These are phyloP conservation scores for Plasmodium vivax DNA, from an alignment of 169 alveolate genomes.

Conservation along the genomic window DNA sequence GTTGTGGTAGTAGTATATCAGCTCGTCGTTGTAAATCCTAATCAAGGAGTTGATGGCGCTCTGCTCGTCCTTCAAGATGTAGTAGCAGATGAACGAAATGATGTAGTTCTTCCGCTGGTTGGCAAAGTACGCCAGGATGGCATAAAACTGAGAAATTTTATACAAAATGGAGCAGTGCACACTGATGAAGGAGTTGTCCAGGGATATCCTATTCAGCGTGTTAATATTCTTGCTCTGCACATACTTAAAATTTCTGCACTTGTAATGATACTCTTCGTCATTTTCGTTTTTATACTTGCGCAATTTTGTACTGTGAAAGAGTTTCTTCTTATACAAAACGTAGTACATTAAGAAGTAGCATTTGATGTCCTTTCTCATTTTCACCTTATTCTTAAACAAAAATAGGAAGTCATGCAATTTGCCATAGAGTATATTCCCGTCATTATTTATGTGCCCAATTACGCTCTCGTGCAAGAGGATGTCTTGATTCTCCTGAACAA, in stretches of 20 bases:
- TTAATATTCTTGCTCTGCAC: constrained; percentile 48
- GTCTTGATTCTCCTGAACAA: constrained; percentile 71
- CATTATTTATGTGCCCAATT: constrained; percentile 72
- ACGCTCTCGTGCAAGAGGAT: constrained; percentile 44
- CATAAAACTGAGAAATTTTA: constrained; percentile 69
- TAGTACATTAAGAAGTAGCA: constrained; percentile 62
- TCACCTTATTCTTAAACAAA: constrained; percentile 65
- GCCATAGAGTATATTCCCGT: constrained; percentile 75
- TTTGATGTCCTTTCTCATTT: constrained; percentile 40
- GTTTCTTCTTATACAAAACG: constrained; percentile 45
- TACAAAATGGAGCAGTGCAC: constrained; percentile 63
- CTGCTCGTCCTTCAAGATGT: constrained; percentile 57
- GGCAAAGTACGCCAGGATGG: constrained; percentile 67
- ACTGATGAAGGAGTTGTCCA: constrained; percentile 42
- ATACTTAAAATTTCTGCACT: constrained; percentile 60
- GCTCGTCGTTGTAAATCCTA: constrained; percentile 69
- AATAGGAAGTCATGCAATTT: constrained; percentile 71
- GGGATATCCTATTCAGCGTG: constrained; percentile 34
- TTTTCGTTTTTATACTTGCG: constrained; percentile 26
- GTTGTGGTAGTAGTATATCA: constrained; percentile 60
- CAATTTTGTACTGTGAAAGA: constrained; percentile 14
- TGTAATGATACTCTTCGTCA: constrained; percentile 49
- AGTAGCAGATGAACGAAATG: constrained; percentile 67
- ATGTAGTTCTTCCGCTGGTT: constrained; percentile 69
- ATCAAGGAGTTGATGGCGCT: constrained; percentile 66